These are phyloP conservation scores for Colletotrichum sp. DNA, from an alignment of 2,329 filamentous ascomycete genomes.

Conservation along the genomic window DNA sequence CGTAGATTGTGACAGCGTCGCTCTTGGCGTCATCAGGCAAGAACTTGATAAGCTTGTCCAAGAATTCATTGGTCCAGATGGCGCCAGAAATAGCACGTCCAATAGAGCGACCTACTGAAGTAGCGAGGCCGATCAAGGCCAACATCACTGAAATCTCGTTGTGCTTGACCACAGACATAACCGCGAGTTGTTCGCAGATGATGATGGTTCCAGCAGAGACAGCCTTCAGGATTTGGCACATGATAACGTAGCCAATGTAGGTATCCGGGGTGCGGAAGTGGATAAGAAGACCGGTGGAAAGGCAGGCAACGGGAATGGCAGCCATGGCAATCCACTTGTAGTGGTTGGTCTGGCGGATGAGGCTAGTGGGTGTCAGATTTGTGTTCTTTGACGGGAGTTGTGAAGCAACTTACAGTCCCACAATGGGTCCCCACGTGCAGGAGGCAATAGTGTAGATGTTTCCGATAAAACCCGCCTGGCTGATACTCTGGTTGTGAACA, in stretches of 20 bases:
- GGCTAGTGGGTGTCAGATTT: constrained; percentile 47
- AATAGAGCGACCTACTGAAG: constrained; percentile 34
- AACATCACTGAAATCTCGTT: constrained; percentile 34
- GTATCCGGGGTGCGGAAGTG: constrained; percentile 36
- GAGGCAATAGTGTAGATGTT: constrained; percentile 41
- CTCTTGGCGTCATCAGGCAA: constrained; percentile 47
- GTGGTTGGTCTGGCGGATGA: constrained; percentile 32
- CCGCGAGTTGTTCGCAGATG: constrained; percentile 52
- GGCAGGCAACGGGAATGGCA: constrained; percentile 35
- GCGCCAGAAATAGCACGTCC: constrained; percentile 34
- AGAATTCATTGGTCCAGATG: constrained; percentile 41
- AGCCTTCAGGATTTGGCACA: constrained; percentile 42
- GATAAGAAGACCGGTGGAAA: constrained; percentile 35
- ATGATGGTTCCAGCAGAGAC: constrained; percentile 39
- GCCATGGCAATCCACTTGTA: constrained; percentile 36
- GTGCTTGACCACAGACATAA: constrained; percentile 36
- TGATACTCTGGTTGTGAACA: constrained; percentile 31
- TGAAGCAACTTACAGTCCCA: constrained; percentile 34
- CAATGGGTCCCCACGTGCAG: constrained; percentile 39
- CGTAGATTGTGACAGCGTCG: constrained; percentile 45
- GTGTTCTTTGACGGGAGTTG: too few species aligned
- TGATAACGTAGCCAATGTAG: constrained; percentile 38
- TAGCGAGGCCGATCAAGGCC: constrained; percentile 34
- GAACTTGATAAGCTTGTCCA: constrained; percentile 36
- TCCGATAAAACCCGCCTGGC: constrained; percentile 32